Conservation (phyloP, 768 basidiomycete species). For the Mycena metata region DNA sequence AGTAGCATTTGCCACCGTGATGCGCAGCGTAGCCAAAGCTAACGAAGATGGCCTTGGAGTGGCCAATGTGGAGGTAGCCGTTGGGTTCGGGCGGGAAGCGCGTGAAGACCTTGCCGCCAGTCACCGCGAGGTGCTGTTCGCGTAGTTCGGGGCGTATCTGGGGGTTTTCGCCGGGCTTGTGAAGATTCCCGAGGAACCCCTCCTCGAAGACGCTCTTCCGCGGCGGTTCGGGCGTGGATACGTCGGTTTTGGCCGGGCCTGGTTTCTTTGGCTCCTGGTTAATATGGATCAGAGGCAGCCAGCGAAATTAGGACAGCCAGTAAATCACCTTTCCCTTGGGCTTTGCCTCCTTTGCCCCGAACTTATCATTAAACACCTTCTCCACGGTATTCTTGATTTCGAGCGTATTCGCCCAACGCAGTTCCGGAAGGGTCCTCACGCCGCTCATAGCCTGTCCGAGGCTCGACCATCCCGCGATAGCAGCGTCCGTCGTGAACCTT, state of each 20-base stretch:
- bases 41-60: conserved; percentile 98
- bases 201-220: conserved; percentile 88
- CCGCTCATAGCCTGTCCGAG: conserved; percentile 77
- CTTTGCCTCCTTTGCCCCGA: conserved; percentile 81
- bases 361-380: conserved; percentile 71
- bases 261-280: conserved; percentile 65
- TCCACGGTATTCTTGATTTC: conserved; percentile 90
- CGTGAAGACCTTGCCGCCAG: conserved; percentile 89
- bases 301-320: background rate
- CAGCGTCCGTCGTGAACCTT: conserved; percentile 68
- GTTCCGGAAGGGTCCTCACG: conserved; percentile 69
- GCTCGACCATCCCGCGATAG: conserved; percentile 78
- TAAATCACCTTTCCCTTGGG: conserved; percentile 72
- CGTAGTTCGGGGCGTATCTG: conserved; percentile 85
- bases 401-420: conserved; percentile 88
- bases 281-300: background rate
- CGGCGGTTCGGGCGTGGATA: conserved; percentile 52
- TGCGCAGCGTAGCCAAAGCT: conserved; percentile 99
- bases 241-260: conserved; percentile 47
- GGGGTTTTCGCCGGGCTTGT: conserved; percentile 94
- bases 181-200: conserved; percentile 92
- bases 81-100: conserved; percentile 99
- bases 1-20: conserved; percentile 91
- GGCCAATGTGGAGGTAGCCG: conserved; percentile 94
- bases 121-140: conserved; percentile 83